phyloP scores from a whole-genome alignment of 2,329 filamentous ascomycete genomes.

The Ophiocordyceps unilateralis region DNA sequence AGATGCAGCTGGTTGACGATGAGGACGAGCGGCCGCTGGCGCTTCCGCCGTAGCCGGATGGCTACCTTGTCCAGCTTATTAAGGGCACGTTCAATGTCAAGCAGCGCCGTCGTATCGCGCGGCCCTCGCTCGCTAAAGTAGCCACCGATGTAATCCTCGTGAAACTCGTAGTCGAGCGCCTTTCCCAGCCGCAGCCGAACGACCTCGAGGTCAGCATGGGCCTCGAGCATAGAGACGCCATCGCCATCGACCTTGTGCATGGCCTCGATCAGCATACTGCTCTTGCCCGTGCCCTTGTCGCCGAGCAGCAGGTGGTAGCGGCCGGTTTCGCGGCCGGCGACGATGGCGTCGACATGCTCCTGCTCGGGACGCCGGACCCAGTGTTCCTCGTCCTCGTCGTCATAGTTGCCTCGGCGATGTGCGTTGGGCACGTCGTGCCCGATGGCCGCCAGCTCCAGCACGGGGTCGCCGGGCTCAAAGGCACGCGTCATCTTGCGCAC shows the following conservation, averaged over 20 bases:
- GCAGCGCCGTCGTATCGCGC: slow-evolving; percentile 73
- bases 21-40: slow-evolving; percentile 60
- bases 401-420: slow-evolving; percentile 9
- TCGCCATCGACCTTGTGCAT: slow-evolving; percentile 88
- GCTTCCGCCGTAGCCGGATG: slow-evolving; percentile 43
- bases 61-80: slow-evolving; percentile 98
- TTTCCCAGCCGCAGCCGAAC: slow-evolving; percentile 87
- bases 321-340: slow-evolving; percentile 53
- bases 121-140: slow-evolving; percentile 91
- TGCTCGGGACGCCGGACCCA: slow-evolving; percentile 84
- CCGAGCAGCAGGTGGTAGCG: slow-evolving; percentile 88
- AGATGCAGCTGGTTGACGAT: slow-evolving; percentile 93
- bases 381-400: slow-evolving; percentile 10
- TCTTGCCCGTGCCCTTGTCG: slow-evolving; percentile 94
- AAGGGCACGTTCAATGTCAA: slow-evolving; percentile 91
- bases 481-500: slow-evolving; percentile 86
- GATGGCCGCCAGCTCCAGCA: slow-evolving; percentile 60
- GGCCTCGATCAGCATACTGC: slow-evolving; percentile 84
- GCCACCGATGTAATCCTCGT: slow-evolving; percentile 93
- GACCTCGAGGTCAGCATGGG: slow-evolving; percentile 86
- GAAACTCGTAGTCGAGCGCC: slow-evolving; percentile 87
- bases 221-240: slow-evolving; percentile 88
- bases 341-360: slow-evolving; percentile 61
- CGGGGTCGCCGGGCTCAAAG: slow-evolving; percentile 82
- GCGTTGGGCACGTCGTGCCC: slow-evolving; percentile 35